Evolutionary conservation across 495 filamentous ascomycete species (phyloP), one percentile per base, ranked within the genome.

Genomic region (Tuber borchii): DNA sequence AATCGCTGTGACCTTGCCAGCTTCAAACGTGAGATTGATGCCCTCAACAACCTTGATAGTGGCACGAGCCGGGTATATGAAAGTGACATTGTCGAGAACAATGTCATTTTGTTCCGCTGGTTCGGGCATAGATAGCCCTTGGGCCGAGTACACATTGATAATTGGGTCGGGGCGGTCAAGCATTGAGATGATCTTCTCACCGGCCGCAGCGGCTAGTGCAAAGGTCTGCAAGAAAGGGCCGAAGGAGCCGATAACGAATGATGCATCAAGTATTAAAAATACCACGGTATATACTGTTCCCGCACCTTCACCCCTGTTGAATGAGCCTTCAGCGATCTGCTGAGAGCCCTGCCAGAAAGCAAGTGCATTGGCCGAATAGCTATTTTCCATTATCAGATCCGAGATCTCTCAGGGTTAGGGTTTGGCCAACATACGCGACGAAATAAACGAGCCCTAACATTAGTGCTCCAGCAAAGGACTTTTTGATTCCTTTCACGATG

Each of bases 1-100:
- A 61, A 93, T 86, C 1, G 90, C 91, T 1, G 91, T 90, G 48
- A 86, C 85, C 76, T 90, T 88, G 61, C 87, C 87, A 3, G 88
- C 85, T 14, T 87, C 86, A 20, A 92, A 86, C 0, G 80, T 83
- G 10, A 91, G 81, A 26, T 82, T 85, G 44, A 91, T 82, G 19
- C 85, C 78, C 40, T 87, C 78, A 14, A 89, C 80, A 19, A 90
- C 87, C 6, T 82, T 85, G 22, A 88, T 84, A n/a, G 89, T 86
- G 0, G 88, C 88, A 2, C 90, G 84, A 2, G 89, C 87, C 26
- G 89, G 88, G 80, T 91, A 92, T 0, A 82, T 84, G 81, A 91
- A 91, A 2, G 86, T 85, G 26, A 92, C 72, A 1, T 81, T 80
- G 40, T 81, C 73, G 4, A 81, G 39, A 19, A 68, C 48, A 51